Conservation (phyloP, 192 early-diverging fungal genomes). For the Gamsiella multidivaricata region DNA sequence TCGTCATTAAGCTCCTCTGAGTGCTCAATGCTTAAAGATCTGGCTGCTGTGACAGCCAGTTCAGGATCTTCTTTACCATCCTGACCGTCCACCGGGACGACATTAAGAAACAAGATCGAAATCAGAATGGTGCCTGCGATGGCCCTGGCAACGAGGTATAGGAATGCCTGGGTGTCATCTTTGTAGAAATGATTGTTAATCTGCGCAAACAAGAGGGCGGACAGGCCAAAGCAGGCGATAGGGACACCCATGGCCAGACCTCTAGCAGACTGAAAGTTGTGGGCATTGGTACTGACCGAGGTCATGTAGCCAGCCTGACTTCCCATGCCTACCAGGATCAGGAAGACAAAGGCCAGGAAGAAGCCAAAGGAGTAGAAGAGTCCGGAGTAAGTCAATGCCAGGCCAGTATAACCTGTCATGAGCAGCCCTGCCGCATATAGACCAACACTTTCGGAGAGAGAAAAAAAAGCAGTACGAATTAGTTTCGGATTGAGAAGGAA, state of each 20-base stretch:
- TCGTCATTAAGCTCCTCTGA: neutral
- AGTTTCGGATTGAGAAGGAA: neutral
- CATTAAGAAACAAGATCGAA: constrained; percentile 29
- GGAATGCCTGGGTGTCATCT: constrained; percentile 58
- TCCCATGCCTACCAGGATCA: constrained; percentile 68
- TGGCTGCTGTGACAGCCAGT: neutral
- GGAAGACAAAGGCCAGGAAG: constrained; percentile 58
- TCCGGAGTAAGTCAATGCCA: constrained; percentile 40
- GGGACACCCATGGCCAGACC: constrained; percentile 73
- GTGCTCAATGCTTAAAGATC: neutral
- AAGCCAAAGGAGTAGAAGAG: constrained; percentile 33
- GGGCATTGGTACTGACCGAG: constrained; percentile 68
- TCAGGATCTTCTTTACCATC: neutral
- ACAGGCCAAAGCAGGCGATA: constrained; percentile 68
- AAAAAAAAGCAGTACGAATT: neutral
- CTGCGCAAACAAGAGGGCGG: constrained; percentile 70
- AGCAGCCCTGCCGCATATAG: constrained; percentile 16
- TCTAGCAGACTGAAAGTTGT: constrained; percentile 63
- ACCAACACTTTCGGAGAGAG: constrained; percentile 15
- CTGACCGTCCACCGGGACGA: constrained; percentile 9
- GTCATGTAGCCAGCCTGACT: constrained; percentile 72
- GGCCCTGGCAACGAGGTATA: constrained; percentile 62
- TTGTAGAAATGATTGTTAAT: constrained; percentile 66
- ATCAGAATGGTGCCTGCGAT: constrained; percentile 60
- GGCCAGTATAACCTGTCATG: constrained; percentile 31